A percentile compares a stretch with the other conserved stretches of the same genome.
Evolutionary conservation across 805 yeast genomes (phyloP).

Genomic region (Myxozyma neotropica): DNA sequence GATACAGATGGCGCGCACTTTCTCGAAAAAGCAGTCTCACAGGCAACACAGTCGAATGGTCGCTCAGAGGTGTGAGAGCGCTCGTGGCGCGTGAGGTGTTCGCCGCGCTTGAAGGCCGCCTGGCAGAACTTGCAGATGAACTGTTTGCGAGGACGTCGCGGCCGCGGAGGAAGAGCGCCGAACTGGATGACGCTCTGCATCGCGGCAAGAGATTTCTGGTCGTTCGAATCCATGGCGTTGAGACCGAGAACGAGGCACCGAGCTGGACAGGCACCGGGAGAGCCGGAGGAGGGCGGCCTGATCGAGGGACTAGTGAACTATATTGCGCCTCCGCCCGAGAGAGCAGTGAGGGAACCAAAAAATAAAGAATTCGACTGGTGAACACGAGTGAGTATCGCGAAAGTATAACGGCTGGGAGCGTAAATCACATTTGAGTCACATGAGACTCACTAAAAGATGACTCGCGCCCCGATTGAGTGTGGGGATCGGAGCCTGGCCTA

Average conservation of each 20-base stretch:
- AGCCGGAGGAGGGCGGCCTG: too few relatives aligned
- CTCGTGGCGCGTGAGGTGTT: constrained; percentile 55
- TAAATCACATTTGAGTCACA: too few relatives aligned
- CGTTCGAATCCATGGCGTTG: constrained; percentile 2
- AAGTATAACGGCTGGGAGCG: too few relatives aligned
- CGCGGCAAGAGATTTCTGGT: constrained; percentile 16
- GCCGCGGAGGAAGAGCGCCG: constrained; percentile 16
- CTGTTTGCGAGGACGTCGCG: constrained; percentile 13
- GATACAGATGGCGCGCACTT: constrained; percentile 4
- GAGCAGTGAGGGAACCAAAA: too few relatives aligned
- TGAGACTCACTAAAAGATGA: too few relatives aligned
- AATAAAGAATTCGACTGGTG: background rate
- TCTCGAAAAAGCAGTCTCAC: constrained; percentile 67
- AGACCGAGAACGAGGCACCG: too few relatives aligned
- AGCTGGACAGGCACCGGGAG: too few relatives aligned
- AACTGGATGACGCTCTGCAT: constrained; percentile 20
- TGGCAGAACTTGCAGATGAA: constrained; percentile 42
- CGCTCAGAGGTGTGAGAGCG: constrained; percentile 78
- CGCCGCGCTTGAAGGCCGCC: constrained; percentile 47
- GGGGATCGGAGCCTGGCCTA: too few relatives aligned
- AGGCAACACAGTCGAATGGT: constrained; percentile 55
- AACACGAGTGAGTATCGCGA: too few relatives aligned
- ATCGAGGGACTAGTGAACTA: background rate
- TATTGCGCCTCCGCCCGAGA: too few relatives aligned
- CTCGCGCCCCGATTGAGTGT: too few relatives aligned